These are phyloP conservation scores for Aspergillus glaucus DNA, from an alignment of 2,329 filamentous ascomycete species.

Conservation along the genomic window DNA sequence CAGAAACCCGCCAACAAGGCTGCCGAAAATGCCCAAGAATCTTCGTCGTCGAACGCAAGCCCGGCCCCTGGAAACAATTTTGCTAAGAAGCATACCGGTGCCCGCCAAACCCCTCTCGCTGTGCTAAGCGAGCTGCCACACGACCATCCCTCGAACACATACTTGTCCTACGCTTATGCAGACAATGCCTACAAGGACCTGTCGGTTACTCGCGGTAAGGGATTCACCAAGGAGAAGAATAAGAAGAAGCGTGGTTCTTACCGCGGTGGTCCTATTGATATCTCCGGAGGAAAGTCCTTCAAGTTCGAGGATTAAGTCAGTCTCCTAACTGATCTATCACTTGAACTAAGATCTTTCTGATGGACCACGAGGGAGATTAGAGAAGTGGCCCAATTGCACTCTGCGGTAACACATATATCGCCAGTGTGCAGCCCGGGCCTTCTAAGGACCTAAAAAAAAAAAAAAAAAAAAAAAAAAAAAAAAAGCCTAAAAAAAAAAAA, in stretches of 20 bases:
- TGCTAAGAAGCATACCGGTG: slow-evolving; percentile 38
- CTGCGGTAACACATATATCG: background rate
- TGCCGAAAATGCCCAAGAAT: slow-evolving; percentile 19
- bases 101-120: slow-evolving; percentile 68
- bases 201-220: slow-evolving; percentile 86
- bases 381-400: background rate
- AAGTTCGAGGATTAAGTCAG: slow-evolving; percentile 78
- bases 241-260: slow-evolving; percentile 94
- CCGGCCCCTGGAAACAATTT: slow-evolving; percentile 25
- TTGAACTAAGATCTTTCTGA: slow-evolving; percentile 1
- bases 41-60: slow-evolving; percentile 49
- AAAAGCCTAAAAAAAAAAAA: slow-evolving; percentile 8
- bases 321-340: background rate
- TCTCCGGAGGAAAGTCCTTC: slow-evolving; percentile 72
- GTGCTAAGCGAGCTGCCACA: slow-evolving; percentile 62
- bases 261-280: slow-evolving; percentile 81
- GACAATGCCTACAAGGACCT: slow-evolving; percentile 82
- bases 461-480: slow-evolving; percentile 9
- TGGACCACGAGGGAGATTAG: slow-evolving; percentile 5
- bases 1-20: slow-evolving; percentile 18
- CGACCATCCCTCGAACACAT: slow-evolving; percentile 73
- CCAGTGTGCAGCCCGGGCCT: background rate
- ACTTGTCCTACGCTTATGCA: slow-evolving; percentile 79
- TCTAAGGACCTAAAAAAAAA: slow-evolving; percentile 1
- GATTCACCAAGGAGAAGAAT: slow-evolving; percentile 99